Percentiles rank a stretch among this genome's conserved stretches.
These are phyloP conservation scores for Zygosaccharomyces bailii DNA, from an alignment of 805 yeast genomes.

Conservation along the genomic window DNA sequence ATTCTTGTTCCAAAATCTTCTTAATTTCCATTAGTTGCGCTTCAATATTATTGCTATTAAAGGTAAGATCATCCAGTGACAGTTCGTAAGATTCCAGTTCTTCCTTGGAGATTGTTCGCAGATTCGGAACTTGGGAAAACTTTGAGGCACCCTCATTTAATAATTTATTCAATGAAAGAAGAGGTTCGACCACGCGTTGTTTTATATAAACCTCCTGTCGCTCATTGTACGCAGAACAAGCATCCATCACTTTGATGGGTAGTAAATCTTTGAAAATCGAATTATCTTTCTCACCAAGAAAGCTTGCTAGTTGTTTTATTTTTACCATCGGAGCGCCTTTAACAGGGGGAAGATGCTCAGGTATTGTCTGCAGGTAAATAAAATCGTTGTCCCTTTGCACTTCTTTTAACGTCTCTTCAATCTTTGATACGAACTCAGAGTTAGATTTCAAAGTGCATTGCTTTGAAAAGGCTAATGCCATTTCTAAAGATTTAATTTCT, in stretches of 20 bases:
- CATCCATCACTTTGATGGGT: slow-evolving; percentile 64
- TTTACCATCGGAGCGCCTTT: slow-evolving; percentile 56
- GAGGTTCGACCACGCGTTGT: slow-evolving; percentile 46
- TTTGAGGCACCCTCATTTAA: slow-evolving; percentile 45
- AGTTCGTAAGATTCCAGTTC: slow-evolving; percentile 56
- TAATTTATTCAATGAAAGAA: slow-evolving; percentile 44
- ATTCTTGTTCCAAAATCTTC: slow-evolving; percentile 48
- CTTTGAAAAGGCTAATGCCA: slow-evolving; percentile 39
- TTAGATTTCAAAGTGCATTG: slow-evolving; percentile 33
- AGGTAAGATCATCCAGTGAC: slow-evolving; percentile 51
- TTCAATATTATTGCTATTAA: slow-evolving; percentile 43
- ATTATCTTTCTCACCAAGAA: slow-evolving; percentile 30
- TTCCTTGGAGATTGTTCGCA: slow-evolving; percentile 57
- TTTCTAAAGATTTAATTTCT: slow-evolving; percentile 51
- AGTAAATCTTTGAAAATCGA: slow-evolving; percentile 56
- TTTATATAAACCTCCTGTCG: slow-evolving; percentile 54
- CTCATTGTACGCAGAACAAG: slow-evolving; percentile 64
- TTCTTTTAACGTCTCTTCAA: slow-evolving; percentile 44
- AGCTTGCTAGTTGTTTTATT: slow-evolving; percentile 39
- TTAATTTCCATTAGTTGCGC: slow-evolving; percentile 45
- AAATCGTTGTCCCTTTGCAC: slow-evolving; percentile 80
- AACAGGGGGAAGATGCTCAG: slow-evolving; percentile 43
- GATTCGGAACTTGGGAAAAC: slow-evolving; percentile 54
- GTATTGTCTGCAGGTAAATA: slow-evolving; percentile 67
- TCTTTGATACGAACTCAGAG: slow-evolving; percentile 43